Conservation (phyloP, 352 stramenopile species). For the Pythium scleroteichum region DNA sequence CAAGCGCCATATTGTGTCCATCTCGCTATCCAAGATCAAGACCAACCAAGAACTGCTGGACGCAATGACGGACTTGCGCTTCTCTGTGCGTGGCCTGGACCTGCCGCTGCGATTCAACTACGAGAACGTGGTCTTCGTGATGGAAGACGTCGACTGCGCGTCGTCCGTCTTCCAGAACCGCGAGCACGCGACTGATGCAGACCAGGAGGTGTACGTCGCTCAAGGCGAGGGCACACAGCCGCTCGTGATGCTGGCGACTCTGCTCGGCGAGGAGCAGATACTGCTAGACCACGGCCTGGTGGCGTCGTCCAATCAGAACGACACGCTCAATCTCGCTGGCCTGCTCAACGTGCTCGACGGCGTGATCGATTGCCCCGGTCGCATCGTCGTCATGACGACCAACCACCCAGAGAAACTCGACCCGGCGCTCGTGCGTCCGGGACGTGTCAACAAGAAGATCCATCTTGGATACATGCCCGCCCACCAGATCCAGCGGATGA, state of each 20-base stretch:
- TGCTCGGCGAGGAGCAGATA: slow-evolving; percentile 20
- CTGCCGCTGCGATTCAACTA: slow-evolving; percentile 45
- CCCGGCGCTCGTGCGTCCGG: slow-evolving; percentile 86
- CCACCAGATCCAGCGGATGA: slow-evolving; percentile 43
- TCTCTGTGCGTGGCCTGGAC: slow-evolving; percentile 42
- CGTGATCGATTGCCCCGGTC: slow-evolving; percentile 83
- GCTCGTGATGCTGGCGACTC: background rate
- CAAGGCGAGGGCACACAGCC: background rate
- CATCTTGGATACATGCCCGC: slow-evolving; percentile 53
- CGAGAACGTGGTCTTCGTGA: slow-evolving; percentile 73
- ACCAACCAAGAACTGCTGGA: slow-evolving; percentile 83
- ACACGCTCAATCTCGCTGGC: slow-evolving; percentile 63
- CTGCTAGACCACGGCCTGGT: slow-evolving; percentile 3
- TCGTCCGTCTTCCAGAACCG: slow-evolving; percentile 41
- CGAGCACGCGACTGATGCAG: background rate
- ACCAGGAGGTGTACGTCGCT: background rate
- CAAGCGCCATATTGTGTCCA: slow-evolving; percentile 72
- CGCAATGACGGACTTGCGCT: slow-evolving; percentile 51
- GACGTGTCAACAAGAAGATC: slow-evolving; percentile 88
- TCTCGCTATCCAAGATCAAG: slow-evolving; percentile 69
- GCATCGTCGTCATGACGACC: slow-evolving; percentile 93
- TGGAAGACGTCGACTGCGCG: slow-evolving; percentile 73
- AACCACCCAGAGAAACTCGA: slow-evolving; percentile 94
- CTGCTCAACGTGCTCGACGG: slow-evolving; percentile 88
- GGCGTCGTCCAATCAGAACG: slow-evolving; percentile 23